These are phyloP conservation scores for Aspergillus sp. DNA, from an alignment of 2,329 filamentous ascomycete genomes.

Conservation along the genomic window DNA sequence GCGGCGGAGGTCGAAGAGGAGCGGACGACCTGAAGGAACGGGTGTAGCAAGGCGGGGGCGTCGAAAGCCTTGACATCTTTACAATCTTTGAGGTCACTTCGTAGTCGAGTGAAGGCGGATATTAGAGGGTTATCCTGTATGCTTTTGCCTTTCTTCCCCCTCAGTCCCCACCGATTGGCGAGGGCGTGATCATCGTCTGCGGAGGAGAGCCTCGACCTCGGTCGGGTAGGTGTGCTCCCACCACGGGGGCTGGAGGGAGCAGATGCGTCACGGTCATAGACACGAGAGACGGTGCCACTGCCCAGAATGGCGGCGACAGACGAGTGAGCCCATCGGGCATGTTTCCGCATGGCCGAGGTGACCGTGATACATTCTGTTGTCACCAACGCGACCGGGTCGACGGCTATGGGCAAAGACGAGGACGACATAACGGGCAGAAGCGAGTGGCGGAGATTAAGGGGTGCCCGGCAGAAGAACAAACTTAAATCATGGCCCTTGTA, in stretches of 20 bases:
- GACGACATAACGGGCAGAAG: constrained; percentile 31
- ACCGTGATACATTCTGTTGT: constrained; percentile 99
- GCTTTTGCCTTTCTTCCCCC: constrained; percentile 94
- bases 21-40: constrained; percentile 94
- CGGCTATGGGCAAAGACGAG: constrained; percentile 68
- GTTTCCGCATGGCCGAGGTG: constrained; percentile 96
- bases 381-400: constrained; percentile 87
- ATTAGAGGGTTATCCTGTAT: constrained; percentile 97
- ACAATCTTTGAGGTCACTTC: constrained; percentile 81
- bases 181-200: constrained; percentile 50
- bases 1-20: constrained; percentile 94
- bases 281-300: constrained; percentile 55
- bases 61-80: constrained; percentile 91
- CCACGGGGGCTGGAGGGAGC: constrained; percentile 36
- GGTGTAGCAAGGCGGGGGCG: constrained; percentile 82
- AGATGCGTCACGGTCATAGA: constrained; percentile 45
- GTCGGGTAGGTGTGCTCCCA: constrained; percentile 20
- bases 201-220: constrained; percentile 21
- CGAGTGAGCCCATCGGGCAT: constrained; percentile 92
- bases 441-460: constrained; percentile 12
- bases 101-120: constrained; percentile 85
- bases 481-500: constrained; percentile 20
- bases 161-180: constrained; percentile 84
- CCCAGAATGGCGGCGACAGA: constrained; percentile 95
- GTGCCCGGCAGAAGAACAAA: constrained; percentile 16